Conservation (phyloP, 2,329 filamentous ascomycete genomes). For the Phialocephala subalpina region DNA sequence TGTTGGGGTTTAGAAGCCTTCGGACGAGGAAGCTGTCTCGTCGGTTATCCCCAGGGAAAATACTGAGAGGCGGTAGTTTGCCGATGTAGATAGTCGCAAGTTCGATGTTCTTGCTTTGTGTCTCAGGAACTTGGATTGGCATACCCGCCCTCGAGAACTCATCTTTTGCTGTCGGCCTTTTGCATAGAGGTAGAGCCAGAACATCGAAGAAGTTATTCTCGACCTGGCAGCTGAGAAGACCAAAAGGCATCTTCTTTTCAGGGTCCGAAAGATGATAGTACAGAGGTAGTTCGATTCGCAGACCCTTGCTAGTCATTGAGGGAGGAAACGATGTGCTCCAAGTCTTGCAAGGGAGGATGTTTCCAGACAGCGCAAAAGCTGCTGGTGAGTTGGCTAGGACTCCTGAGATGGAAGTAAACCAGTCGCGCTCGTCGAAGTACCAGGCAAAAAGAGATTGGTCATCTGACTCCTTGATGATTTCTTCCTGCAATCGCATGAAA, state of each 20-base stretch:
- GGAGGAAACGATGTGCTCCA: neutral
- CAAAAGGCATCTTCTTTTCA: neutral
- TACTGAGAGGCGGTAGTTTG: neutral
- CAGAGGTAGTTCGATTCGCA: constrained; percentile 4
- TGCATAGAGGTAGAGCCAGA: neutral
- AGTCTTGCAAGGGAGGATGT: neutral
- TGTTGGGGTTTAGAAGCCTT: neutral
- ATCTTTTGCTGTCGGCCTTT: neutral
- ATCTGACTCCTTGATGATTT: constrained; percentile 37
- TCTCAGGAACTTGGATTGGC: neutral
- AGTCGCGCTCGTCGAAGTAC: constrained; percentile 19
- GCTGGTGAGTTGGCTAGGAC: constrained; percentile 1
- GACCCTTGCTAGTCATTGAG: constrained; percentile 12
- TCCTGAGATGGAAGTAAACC: neutral
- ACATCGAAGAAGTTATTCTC: neutral
- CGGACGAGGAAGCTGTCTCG: neutral
- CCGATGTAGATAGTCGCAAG: neutral
- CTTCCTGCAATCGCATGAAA: constrained; percentile 41
- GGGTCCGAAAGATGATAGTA: neutral
- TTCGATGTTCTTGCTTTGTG: neutral
- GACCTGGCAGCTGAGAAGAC: neutral
- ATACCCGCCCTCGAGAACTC: neutral
- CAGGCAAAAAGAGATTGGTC: constrained; percentile 48
- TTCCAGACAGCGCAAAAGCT: neutral
- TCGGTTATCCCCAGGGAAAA: neutral